A percentile compares a stretch with the other conserved stretches of the same genome.
These are phyloP conservation scores for Neurospora tetrasperma DNA, from an alignment of 495 filamentous ascomycete species.

Conservation along the genomic window DNA sequence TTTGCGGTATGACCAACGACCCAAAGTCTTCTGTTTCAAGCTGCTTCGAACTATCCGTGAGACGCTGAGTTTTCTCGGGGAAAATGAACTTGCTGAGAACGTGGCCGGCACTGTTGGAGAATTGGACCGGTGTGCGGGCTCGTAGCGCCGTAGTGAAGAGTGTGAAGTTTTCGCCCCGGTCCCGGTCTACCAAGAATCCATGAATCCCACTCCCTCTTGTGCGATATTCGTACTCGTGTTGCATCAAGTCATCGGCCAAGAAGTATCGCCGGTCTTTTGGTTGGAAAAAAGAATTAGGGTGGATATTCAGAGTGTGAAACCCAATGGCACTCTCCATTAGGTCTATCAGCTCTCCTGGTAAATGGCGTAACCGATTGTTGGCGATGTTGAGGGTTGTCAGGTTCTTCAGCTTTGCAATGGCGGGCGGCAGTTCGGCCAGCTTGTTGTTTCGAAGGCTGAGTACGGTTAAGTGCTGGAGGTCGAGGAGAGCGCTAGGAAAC, in stretches of 20 bases:
- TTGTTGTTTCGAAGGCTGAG: constrained; percentile 65
- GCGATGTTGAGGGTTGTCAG: constrained; percentile 61
- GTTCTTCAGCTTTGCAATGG: constrained; percentile 52
- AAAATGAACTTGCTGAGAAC: constrained; percentile 12
- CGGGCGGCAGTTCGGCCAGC: constrained; percentile 51
- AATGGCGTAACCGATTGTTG: constrained; percentile 53
- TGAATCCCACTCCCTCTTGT: not conserved
- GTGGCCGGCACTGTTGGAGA: constrained; percentile 2
- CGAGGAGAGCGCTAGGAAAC: constrained; percentile 43
- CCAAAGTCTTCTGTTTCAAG: constrained; percentile 16
- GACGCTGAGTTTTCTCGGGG: not conserved
- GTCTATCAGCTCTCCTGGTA: constrained; percentile 62
- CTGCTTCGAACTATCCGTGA: not conserved
- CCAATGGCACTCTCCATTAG: constrained; percentile 37
- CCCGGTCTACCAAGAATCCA: not conserved
- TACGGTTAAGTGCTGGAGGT: constrained; percentile 48
- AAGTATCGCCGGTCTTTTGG: constrained; percentile 11
- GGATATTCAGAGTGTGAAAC: constrained; percentile 27
- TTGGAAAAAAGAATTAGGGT: constrained; percentile 40
- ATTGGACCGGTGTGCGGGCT: constrained; percentile 18
- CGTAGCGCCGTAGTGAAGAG: constrained; percentile 11
- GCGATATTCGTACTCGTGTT: not conserved
- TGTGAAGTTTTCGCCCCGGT: not conserved
- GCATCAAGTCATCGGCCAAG: not conserved
- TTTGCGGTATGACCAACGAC: constrained; percentile 8